Conservation (phyloP, 1,139 yeast species). For the Debaryomyces udenii region DNA sequence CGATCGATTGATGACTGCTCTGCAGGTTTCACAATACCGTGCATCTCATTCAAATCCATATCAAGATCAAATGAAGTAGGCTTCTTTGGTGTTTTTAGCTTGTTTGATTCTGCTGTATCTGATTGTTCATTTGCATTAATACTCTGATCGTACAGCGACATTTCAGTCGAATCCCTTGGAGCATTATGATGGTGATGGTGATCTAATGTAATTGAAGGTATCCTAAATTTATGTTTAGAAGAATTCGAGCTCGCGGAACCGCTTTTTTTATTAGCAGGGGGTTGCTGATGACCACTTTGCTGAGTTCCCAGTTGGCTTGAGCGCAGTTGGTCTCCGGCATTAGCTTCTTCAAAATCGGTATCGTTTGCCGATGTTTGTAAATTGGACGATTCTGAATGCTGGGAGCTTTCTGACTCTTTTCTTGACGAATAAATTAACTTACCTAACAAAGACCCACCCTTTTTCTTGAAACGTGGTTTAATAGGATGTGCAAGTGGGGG, state of each 20-base stretch:
- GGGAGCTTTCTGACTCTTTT: slow-evolving; percentile 37
- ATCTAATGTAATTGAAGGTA: slow-evolving; percentile 40
- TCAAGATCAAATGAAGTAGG: slow-evolving; percentile 41
- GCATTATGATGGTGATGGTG: slow-evolving; percentile 22
- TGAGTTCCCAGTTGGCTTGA: background rate
- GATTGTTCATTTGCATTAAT: background rate
- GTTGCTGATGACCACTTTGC: background rate
- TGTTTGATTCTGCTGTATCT: background rate
- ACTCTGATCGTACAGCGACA: background rate
- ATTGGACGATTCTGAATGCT: slow-evolving; percentile 9
- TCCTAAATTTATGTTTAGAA: slow-evolving; percentile 30
- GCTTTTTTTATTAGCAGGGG: slow-evolving; percentile 19
- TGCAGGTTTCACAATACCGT: slow-evolving; percentile 50
- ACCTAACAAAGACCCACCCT: slow-evolving; percentile 48
- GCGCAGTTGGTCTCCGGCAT: slow-evolving; percentile 2
- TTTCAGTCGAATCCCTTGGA: slow-evolving; percentile 9
- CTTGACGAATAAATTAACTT: slow-evolving; percentile 48
- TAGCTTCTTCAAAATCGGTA: slow-evolving; percentile 7
- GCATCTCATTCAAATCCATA: slow-evolving; percentile 54
- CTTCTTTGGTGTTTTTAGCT: slow-evolving; percentile 1
- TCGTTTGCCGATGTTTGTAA: slow-evolving; percentile 1
- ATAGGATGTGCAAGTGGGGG: slow-evolving; percentile 58
- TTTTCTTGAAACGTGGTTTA: slow-evolving; percentile 50
- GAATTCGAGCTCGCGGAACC: slow-evolving; percentile 19
- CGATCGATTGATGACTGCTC: slow-evolving; percentile 5